Percentiles rank a stretch among this genome's conserved stretches.
Conservation (phyloP, 371 early-diverging fungal genomes). For the Mortierella sp. region DNA sequence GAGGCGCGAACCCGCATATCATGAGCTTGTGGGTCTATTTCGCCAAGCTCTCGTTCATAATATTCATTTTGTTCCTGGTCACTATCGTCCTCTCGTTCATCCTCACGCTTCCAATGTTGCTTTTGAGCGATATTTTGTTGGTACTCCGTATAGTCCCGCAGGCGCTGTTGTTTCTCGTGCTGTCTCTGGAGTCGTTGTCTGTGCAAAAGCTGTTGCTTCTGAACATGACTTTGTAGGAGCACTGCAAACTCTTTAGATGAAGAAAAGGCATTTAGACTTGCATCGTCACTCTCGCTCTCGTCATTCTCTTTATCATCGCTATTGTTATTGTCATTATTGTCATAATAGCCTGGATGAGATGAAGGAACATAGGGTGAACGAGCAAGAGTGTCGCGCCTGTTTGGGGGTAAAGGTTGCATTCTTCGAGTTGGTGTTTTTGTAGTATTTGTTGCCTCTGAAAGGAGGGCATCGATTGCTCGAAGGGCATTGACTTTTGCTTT, state of each 20-base stretch:
- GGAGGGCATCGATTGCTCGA: conserved; percentile 18
- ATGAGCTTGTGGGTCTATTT: background rate
- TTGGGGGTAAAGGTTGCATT: conserved; percentile 13
- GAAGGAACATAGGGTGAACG: conserved; percentile 1
- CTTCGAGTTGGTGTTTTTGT: conserved; percentile 6
- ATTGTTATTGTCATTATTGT: background rate
- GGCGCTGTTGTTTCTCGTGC: conserved; percentile 12
- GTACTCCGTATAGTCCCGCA: conserved; percentile 12
- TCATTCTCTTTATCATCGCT: conserved; percentile 2
- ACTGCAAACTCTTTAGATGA: conserved; percentile 14
- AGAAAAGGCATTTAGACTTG: background rate
- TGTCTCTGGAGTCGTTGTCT: conserved; percentile 13
- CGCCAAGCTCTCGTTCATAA: background rate
- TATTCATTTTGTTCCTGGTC: background rate
- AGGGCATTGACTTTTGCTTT: conserved; percentile 11
- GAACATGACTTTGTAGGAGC: conserved; percentile 8
- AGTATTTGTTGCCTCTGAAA: conserved; percentile 6
- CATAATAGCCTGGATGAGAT: background rate
- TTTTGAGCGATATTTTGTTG: conserved; percentile 10
- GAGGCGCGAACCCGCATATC: background rate
- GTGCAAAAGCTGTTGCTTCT: conserved; percentile 21
- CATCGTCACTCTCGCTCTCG: conserved; percentile 11
- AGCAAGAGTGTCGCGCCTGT: conserved; percentile 12
- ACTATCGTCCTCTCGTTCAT: background rate
- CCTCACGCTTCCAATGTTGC: background rate